These are phyloP conservation scores for Colletotrichum cereale DNA, from an alignment of 2,329 filamentous ascomycete species.

Conservation along the genomic window DNA sequence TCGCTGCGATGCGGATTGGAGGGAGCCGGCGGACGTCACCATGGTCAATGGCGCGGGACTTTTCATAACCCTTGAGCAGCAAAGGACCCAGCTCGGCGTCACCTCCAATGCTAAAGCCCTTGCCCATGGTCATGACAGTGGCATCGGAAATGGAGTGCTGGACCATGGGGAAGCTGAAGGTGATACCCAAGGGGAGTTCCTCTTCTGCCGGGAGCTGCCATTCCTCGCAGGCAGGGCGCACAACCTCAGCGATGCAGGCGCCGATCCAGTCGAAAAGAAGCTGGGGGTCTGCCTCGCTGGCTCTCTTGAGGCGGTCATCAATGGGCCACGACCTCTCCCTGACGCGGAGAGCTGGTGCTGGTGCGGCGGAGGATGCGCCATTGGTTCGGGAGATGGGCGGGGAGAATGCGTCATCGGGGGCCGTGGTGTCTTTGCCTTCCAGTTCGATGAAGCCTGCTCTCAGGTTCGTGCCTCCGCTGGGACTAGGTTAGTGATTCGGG, in stretches of 20 bases:
- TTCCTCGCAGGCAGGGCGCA: constrained; percentile 66
- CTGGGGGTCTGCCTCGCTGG: constrained; percentile 69
- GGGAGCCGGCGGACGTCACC: constrained; percentile 60
- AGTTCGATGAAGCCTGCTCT: constrained; percentile 77
- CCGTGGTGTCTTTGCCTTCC: constrained; percentile 51
- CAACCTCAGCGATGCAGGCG: constrained; percentile 79
- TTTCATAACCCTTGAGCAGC: constrained; percentile 69
- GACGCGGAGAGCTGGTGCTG: constrained; percentile 68
- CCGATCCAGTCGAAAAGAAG: constrained; percentile 87
- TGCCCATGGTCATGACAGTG: constrained; percentile 76
- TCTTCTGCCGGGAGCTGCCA: constrained; percentile 56
- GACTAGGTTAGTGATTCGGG: constrained; percentile 19
- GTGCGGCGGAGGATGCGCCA: constrained; percentile 45
- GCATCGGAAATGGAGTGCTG: constrained; percentile 74
- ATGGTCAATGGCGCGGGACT: constrained; percentile 50
- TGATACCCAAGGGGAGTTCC: constrained; percentile 73
- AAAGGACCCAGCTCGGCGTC: constrained; percentile 71
- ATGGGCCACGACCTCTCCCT: constrained; percentile 82
- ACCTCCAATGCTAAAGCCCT: constrained; percentile 74
- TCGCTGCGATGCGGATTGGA: constrained; percentile 77
- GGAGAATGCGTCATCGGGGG: background rate
- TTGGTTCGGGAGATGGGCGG: constrained; percentile 28
- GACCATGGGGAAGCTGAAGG: constrained; percentile 78
- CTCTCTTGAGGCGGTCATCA: constrained; percentile 77
- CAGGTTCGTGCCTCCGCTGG: constrained; percentile 76